Conservation (phyloP, 1,139 yeast species). For the Geotrichum klebahnii region DNA sequence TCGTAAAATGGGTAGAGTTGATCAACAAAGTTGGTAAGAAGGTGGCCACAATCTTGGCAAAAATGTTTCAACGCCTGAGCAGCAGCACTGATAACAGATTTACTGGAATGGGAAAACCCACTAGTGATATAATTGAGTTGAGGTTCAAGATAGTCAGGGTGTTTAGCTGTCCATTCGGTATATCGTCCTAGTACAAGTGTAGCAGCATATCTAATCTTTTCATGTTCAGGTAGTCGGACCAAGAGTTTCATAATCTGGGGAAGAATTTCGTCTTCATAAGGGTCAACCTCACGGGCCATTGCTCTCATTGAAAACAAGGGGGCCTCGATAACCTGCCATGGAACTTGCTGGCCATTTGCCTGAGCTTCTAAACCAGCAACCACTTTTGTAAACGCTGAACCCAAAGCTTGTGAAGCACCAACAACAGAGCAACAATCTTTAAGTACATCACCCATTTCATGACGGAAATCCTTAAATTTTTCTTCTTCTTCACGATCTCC, state of each 20-base stretch:
- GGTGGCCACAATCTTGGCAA: conserved; percentile 80
- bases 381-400: conserved; percentile 56
- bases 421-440: conserved; percentile 91
- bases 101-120: conserved; percentile 55
- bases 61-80: conserved; percentile 92
- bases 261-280: conserved; percentile 60
- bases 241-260: conserved; percentile 75
- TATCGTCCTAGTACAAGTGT: conserved; percentile 90
- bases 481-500: conserved; percentile 82
- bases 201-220: conserved; percentile 85
- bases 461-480: conserved; percentile 86
- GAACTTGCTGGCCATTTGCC: conserved; percentile 33
- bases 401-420: conserved; percentile 67
- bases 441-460: conserved; percentile 93
- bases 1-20: conserved; percentile 75
- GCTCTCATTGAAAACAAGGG: conserved; percentile 85
- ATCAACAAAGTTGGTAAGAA: conserved; percentile 64
- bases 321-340: conserved; percentile 89
- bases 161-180: conserved; percentile 89
- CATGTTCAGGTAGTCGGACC: conserved; percentile 75
- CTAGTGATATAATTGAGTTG: conserved; percentile 80
- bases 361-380: conserved; percentile 42
- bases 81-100: conserved; percentile 74
- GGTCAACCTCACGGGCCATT: conserved; percentile 87
- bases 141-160: conserved; percentile 74